Base-by-base conservation (phyloP, 139 green algal genomes). In the Haematococcus sp. region DNA sequence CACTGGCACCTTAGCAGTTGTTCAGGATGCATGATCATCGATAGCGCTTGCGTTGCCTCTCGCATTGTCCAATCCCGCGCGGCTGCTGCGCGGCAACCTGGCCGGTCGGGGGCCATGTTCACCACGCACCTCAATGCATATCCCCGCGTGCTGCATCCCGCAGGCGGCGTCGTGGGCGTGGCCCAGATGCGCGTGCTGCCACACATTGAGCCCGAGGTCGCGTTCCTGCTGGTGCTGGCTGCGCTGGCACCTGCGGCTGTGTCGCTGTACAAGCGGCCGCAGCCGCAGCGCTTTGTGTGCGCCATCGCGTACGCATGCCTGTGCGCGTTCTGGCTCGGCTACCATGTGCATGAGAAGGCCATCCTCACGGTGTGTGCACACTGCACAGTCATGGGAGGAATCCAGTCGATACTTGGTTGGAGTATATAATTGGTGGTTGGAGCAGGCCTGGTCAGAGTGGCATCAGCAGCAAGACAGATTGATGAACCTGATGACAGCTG, bases 281-380 rank as follows among this genome's bases (percentile, higher is more conserved):
- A 74, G 3, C 72, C 78, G 1, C 22, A 32, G 0, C 40, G 22
- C 4, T 80, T 94, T 16, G 51, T 76, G 0, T 63, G 64, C 1
- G 78, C 81, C 0, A 77, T 88, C 11, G 78, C 86, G 25, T 91
- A 89, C 74, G 71, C 76, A 31, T 76, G 73, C 63, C 40, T 98
- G 68, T 93, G 84, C 63, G 88, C 87, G 43, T 97, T 95, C 74
- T 85, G 96, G 80, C 87, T 91, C 51, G 93, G 94, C 11, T 98
- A 94, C 82, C 95, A 98, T 76, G 95, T 98, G 44, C 95, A 98
- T 68, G 95, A 98, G 73, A 98, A 99, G 87, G 95, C 94, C 0
- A 77, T 91, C 2, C 80, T 98, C 15, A 88, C 88, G 71, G 86
- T 94, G 31, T 68, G 82, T 1, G 40, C 94, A 7, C 88, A 88